phyloP scores from a whole-genome alignment of 1,139 yeast species.

The Kodamaea arcana region DNA sequence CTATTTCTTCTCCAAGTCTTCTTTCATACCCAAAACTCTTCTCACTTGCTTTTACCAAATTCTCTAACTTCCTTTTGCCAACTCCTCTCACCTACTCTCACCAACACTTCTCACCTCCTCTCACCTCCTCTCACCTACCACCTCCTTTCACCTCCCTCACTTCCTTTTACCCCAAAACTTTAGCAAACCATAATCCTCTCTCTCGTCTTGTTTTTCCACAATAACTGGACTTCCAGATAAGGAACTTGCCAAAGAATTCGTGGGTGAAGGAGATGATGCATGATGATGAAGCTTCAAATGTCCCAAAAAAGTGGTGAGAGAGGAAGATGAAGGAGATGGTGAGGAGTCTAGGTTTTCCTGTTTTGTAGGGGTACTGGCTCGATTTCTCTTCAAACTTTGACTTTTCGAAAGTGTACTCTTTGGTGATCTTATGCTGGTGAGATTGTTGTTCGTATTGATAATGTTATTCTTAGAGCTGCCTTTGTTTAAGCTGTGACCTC shows the following conservation, averaged over 20 bases:
- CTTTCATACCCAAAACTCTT: too few species aligned
- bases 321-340: conserved; percentile 16
- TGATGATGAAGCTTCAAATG: conserved; percentile 20
- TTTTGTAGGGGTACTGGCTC: not conserved
- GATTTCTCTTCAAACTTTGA: not conserved
- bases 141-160: too few species aligned
- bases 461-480: not conserved
- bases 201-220: not conserved
- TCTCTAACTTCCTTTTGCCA: too few species aligned
- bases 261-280: conserved; percentile 6
- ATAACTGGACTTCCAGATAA: not conserved
- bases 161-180: conserved; percentile 15
- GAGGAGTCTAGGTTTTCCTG: conserved; percentile 2
- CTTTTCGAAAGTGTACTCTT: too few species aligned
- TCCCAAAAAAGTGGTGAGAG: conserved; percentile 26
- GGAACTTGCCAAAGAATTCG: not conserved
- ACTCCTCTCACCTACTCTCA: too few species aligned
- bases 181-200: conserved; percentile 4
- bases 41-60: too few species aligned
- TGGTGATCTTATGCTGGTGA: not conserved
- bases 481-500: too few species aligned
- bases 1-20: too few species aligned
- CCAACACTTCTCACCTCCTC: too few species aligned
- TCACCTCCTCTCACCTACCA: too few species aligned
- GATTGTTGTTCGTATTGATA: not conserved